phyloP scores from a whole-genome alignment of 306 rosid species.

The Luffa aegyptiaca region DNA sequence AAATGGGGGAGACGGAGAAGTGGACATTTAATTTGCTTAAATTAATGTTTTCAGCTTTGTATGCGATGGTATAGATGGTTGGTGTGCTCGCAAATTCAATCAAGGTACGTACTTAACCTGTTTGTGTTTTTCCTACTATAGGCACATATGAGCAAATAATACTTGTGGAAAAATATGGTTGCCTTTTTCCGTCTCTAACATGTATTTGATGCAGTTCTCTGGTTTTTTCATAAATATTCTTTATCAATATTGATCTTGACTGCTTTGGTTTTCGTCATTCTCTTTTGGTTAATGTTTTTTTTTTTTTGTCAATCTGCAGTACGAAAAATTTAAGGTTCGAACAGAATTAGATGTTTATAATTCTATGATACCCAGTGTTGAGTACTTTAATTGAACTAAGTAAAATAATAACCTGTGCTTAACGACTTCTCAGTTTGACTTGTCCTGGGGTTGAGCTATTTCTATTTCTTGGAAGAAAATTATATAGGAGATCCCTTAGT shows the following conservation, averaged over 20 bases:
- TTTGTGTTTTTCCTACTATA: background rate
- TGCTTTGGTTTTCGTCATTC: background rate
- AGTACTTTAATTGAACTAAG: background rate
- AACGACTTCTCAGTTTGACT: background rate
- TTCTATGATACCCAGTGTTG: background rate
- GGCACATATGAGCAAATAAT: background rate
- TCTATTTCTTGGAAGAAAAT: background rate
- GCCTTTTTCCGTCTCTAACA: background rate
- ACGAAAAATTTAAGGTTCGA: background rate
- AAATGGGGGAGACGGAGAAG: background rate
- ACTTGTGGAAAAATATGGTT: background rate
- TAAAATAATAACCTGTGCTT: background rate
- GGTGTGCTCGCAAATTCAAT: slow-evolving; percentile 99
- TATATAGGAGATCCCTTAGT: background rate
- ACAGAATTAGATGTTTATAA: background rate
- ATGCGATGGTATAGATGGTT: slow-evolving; percentile 91
- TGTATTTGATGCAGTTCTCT: background rate
- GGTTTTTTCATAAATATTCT: background rate
- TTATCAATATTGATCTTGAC: background rate
- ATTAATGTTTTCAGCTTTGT: slow-evolving; percentile 62
- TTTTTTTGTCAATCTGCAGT: background rate
- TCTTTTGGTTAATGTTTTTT: background rate
- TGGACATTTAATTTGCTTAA: slow-evolving; percentile 14
- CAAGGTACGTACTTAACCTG: slow-evolving; percentile 48
- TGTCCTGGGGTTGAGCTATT: background rate